These are phyloP conservation scores for Ramalina intermedia DNA, from an alignment of 495 filamentous ascomycete species.

Conservation along the genomic window DNA sequence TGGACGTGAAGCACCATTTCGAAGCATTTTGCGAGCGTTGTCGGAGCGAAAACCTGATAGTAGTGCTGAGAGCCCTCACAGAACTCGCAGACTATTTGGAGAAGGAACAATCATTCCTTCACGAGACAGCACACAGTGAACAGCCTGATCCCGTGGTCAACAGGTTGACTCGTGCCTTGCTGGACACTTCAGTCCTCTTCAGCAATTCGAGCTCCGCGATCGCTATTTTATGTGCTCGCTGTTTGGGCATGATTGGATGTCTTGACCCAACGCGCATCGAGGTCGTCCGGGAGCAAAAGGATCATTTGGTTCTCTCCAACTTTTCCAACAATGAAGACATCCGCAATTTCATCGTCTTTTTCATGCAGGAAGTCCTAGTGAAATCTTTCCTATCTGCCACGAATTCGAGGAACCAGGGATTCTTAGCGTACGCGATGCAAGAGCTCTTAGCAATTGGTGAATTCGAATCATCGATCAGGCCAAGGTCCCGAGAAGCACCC, in stretches of 20 bases:
- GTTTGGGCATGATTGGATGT: conserved; percentile 77
- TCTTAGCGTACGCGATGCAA: conserved; percentile 87
- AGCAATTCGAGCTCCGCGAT: conserved; percentile 52
- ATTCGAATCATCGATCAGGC: conserved; percentile 43
- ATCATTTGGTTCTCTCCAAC: conserved; percentile 73
- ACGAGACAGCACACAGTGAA: conserved; percentile 68
- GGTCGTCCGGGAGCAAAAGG: conserved; percentile 53
- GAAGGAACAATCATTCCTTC: conserved; percentile 63
- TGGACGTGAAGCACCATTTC: conserved; percentile 48
- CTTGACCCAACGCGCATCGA: conserved; percentile 86
- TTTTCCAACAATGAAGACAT: conserved; percentile 69
- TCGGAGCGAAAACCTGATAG: conserved; percentile 65
- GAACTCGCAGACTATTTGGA: conserved; percentile 64
- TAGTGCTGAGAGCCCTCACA: conserved; percentile 62
- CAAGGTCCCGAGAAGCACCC: conserved; percentile 37
- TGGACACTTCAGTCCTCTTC: conserved; percentile 73
- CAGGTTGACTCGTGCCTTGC: conserved; percentile 54
- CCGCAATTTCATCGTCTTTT: conserved; percentile 69
- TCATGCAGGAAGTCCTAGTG: conserved; percentile 75
- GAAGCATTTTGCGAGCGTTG: conserved; percentile 56
- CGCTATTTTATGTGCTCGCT: conserved; percentile 56
- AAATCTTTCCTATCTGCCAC: conserved; percentile 80
- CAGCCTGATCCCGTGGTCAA: conserved; percentile 67
- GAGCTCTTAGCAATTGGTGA: conserved; percentile 66
- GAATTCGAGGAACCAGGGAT: conserved; percentile 75